Conservation (phyloP, 2,329 filamentous ascomycete species). For the Colletotrichum limetticola region DNA sequence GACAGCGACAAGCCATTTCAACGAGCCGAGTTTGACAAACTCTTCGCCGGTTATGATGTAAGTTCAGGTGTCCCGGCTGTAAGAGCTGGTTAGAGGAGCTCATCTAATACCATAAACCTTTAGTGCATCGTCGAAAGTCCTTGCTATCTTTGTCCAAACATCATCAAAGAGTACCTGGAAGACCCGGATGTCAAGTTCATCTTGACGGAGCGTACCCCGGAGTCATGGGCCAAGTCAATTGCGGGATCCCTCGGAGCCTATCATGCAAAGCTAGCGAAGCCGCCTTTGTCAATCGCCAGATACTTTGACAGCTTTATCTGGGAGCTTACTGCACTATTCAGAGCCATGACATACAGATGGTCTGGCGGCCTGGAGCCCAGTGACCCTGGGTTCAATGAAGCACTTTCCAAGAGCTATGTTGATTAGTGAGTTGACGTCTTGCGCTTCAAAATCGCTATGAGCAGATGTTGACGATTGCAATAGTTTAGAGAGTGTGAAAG, state of each 20-base stretch:
- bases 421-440: conserved; percentile 12
- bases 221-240: conserved; percentile 47
- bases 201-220: conserved; percentile 46
- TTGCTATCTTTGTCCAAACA: conserved; percentile 44
- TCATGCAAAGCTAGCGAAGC: conserved; percentile 24
- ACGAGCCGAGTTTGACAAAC: conserved; percentile 52
- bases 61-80: background rate
- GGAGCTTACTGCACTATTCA: conserved; percentile 28
- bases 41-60: conserved; percentile 50
- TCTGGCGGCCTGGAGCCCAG: conserved; percentile 24
- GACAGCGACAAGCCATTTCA: conserved; percentile 42
- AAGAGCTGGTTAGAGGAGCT: accelerated
- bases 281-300: conserved; percentile 26
- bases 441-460: background rate
- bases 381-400: conserved; percentile 7
- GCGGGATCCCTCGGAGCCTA: conserved; percentile 39
- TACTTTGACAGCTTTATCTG: conserved; percentile 28
- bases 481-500: conserved; percentile 37
- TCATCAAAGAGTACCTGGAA: conserved; percentile 39
- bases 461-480: conserved; percentile 23
- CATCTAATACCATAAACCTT: background rate
- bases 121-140: conserved; percentile 28
- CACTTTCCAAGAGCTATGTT: conserved; percentile 19
- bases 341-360: conserved; percentile 25
- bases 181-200: conserved; percentile 50